Evolutionary conservation across 1,284 basidiomycete genomes (phyloP).

Genomic region (Polyporus tsugae): DNA sequence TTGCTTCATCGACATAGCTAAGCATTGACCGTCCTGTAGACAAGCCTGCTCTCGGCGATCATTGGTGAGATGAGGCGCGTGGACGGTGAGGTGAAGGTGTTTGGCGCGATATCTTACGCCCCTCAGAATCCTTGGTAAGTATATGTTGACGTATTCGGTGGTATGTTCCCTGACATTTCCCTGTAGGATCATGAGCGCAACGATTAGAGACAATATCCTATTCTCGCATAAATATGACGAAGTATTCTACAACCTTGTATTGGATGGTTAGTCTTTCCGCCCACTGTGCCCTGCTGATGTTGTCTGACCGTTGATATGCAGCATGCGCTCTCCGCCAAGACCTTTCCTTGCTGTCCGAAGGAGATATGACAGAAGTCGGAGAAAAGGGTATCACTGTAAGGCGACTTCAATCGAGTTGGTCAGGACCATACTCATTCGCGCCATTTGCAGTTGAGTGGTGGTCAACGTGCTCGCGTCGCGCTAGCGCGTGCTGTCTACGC

Average conservation of each 20-base stretch:
- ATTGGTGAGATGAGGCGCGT: constrained; percentile 89
- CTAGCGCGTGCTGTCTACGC: constrained; percentile 55
- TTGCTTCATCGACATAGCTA: constrained; percentile 8
- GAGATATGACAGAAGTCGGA: constrained; percentile 82
- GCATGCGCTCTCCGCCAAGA: constrained; percentile 91
- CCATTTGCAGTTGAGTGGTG: constrained; percentile 58
- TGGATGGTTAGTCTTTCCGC: constrained; percentile 62
- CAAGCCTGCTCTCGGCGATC: constrained; percentile 77
- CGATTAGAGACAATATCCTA: constrained; percentile 88
- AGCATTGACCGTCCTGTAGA: constrained; percentile 47
- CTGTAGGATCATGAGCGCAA: constrained; percentile 80
- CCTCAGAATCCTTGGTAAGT: constrained; percentile 88
- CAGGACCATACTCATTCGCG: neutral
- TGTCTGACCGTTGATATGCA: constrained; percentile 31
- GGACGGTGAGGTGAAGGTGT: constrained; percentile 77
- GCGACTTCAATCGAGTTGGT: neutral
- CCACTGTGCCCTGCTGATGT: neutral
- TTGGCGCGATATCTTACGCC: constrained; percentile 88
- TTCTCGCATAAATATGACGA: constrained; percentile 92
- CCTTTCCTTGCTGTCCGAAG: constrained; percentile 75
- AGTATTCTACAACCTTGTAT: constrained; percentile 75
- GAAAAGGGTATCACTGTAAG: constrained; percentile 67
- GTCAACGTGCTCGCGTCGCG: constrained; percentile 71
- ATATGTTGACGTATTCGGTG: neutral
- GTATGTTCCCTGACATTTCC: neutral